phyloP scores from a whole-genome alignment of 768 basidiomycete genomes.

The Lactarius deliciosus region DNA sequence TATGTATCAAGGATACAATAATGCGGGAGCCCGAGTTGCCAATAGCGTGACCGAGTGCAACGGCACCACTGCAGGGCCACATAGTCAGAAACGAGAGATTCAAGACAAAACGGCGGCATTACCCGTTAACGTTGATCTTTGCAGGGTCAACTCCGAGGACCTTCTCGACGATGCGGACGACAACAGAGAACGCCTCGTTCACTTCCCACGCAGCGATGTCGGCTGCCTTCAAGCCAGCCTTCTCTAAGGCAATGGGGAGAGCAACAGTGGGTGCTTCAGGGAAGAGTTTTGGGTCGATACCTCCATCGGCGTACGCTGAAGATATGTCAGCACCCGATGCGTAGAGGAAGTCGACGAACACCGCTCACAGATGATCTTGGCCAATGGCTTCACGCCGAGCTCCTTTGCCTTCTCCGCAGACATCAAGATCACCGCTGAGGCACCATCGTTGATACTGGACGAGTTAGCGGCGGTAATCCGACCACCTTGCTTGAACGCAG shows the following conservation, averaged over 20 bases:
- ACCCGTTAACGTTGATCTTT: slow-evolving; percentile 92
- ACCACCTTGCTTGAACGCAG: slow-evolving; percentile 88
- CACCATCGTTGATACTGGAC: slow-evolving; percentile 92
- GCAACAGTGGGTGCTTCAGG: slow-evolving; percentile 92
- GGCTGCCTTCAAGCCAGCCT: slow-evolving; percentile 74
- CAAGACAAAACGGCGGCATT: slow-evolving; percentile 34
- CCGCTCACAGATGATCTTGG: slow-evolving; percentile 85
- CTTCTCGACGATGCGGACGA: slow-evolving; percentile 89
- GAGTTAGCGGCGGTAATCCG: slow-evolving; percentile 97
- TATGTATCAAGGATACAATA: slow-evolving; percentile 87
- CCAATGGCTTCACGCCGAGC: slow-evolving; percentile 89
- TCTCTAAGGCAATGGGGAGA: slow-evolving; percentile 82
- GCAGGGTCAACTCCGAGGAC: slow-evolving; percentile 77
- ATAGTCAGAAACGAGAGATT: slow-evolving; percentile 8
- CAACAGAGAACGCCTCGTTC: slow-evolving; percentile 97
- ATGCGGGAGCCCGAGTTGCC: slow-evolving; percentile 96
- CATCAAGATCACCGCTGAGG: slow-evolving; percentile 92
- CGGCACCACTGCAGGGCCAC: slow-evolving; percentile 72
- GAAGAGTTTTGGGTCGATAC: slow-evolving; percentile 96
- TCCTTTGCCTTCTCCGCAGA: slow-evolving; percentile 91
- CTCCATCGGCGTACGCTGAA: slow-evolving; percentile 93
- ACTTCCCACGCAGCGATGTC: slow-evolving; percentile 94
- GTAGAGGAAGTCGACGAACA: slow-evolving; percentile 11
- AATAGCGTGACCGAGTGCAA: slow-evolving; percentile 94
- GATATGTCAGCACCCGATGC: slow-evolving; percentile 10